A percentile compares a stretch with the other conserved stretches of the same genome.
Evolutionary conservation across 495 filamentous ascomycete species (phyloP).

Genomic region (Aspergillus diversus): DNA sequence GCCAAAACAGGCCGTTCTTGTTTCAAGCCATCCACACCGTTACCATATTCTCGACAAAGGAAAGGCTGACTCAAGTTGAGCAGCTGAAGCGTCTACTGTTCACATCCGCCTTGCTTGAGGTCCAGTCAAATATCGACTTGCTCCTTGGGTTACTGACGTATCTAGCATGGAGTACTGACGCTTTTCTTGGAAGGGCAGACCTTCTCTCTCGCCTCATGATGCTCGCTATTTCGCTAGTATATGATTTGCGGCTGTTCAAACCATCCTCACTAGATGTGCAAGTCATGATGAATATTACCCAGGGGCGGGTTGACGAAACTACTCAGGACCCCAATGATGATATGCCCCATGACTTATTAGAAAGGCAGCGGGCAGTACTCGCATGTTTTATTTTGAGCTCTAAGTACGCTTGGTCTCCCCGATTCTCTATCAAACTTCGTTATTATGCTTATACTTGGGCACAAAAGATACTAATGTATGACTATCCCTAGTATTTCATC

Average conservation of each 20-base stretch:
- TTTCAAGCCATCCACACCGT: constrained; percentile 32
- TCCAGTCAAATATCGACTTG: constrained; percentile 33
- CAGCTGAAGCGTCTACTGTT: constrained; percentile 29
- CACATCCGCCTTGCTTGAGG: constrained; percentile 29
- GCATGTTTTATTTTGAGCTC: constrained; percentile 38
- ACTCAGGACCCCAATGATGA: constrained; percentile 8
- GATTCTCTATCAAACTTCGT: neutral
- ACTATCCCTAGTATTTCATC: constrained; percentile 33
- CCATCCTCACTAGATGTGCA: constrained; percentile 29
- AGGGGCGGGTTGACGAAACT: constrained; percentile 25
- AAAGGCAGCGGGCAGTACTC: constrained; percentile 31
- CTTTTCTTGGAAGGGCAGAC: constrained; percentile 35
- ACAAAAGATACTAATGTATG: constrained; percentile 15
- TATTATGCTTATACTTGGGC: neutral
- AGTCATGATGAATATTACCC: constrained; percentile 31
- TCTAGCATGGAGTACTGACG: constrained; percentile 38
- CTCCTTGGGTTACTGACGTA: constrained; percentile 35
- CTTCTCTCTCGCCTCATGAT: constrained; percentile 35
- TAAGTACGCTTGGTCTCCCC: constrained; percentile 25
- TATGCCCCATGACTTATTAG: constrained; percentile 26
- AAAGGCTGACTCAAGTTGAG: constrained; percentile 24
- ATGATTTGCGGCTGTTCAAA: constrained; percentile 33
- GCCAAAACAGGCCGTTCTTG: constrained; percentile 29
- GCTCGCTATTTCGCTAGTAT: constrained; percentile 34
- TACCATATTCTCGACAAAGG: constrained; percentile 31